These are phyloP conservation scores for Nannizziopsis barbatae DNA, from an alignment of 2,329 filamentous ascomycete genomes.

Conservation along the genomic window DNA sequence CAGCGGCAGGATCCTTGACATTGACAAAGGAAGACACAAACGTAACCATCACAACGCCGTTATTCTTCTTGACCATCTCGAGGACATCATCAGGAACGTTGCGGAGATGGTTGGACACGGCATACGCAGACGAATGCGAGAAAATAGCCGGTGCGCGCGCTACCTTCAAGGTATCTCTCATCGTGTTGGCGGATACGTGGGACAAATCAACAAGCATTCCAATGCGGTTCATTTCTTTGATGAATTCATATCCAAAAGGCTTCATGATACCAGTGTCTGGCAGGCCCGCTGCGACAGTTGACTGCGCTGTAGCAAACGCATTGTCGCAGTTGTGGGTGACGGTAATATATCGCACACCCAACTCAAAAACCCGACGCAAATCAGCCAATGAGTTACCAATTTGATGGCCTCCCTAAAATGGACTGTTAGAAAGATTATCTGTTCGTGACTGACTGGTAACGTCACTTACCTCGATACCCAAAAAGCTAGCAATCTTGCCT, in stretches of 20 bases:
- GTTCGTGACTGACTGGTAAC: neutral
- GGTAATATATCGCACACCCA: constrained; percentile 20
- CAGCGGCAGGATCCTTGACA: constrained; percentile 21
- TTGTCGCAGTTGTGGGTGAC: constrained; percentile 25
- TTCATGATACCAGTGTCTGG: constrained; percentile 18
- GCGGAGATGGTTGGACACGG: constrained; percentile 24
- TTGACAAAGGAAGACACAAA: constrained; percentile 29
- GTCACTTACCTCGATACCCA: constrained; percentile 20
- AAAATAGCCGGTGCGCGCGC: constrained; percentile 21
- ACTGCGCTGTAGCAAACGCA: constrained; percentile 21
- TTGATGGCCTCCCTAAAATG: constrained; percentile 20
- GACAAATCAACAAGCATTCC: constrained; percentile 24
- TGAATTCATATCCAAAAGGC: constrained; percentile 17
- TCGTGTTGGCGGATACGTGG: constrained; percentile 21
- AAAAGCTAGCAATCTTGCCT: constrained; percentile 19
- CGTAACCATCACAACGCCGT: constrained; percentile 34
- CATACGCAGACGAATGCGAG: constrained; percentile 19
- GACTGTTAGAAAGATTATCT: neutral
- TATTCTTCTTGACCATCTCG: constrained; percentile 26
- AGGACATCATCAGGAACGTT: constrained; percentile 37
- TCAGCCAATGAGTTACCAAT: constrained; percentile 19
- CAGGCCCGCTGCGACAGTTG: constrained; percentile 15
- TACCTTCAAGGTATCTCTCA: constrained; percentile 19
- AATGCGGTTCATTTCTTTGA: constrained; percentile 23
- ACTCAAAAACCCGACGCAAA: constrained; percentile 14